Evolutionary conservation across 257 asterid species (phyloP).

Genomic region (Solanum sitiens): DNA sequence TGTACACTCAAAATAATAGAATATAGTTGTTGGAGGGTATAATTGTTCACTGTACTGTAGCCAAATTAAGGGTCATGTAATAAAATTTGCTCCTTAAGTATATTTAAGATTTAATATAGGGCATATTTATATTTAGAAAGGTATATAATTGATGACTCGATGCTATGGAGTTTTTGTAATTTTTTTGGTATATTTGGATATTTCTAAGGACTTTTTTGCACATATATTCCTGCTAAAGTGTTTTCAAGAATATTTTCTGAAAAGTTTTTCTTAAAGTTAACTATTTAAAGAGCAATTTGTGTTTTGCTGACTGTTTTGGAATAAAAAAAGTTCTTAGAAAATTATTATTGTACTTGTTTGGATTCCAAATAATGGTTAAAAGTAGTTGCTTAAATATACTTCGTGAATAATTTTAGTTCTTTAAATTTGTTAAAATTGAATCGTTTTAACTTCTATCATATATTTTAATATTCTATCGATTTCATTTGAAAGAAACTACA

Average conservation of each 20-base stretch:
- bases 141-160: neutral
- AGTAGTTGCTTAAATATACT: neutral
- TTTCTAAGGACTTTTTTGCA: neutral
- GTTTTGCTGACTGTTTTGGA: neutral
- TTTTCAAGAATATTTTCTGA: neutral
- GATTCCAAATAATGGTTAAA: neutral
- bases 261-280: neutral
- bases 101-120: too few species aligned
- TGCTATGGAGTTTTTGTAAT: neutral
- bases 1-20: too few species aligned
- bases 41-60: too few species aligned
- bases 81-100: too few species aligned
- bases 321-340: neutral
- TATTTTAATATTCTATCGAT: neutral
- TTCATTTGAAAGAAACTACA: neutral
- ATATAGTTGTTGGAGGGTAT: too few species aligned
- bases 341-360: neutral
- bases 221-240: neutral
- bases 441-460: neutral
- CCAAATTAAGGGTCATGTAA: too few species aligned
- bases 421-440: neutral
- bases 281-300: neutral
- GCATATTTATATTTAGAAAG: too few species aligned
- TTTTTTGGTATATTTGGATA: neutral
- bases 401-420: neutral